Conservation (phyloP, 129 eudicot genomes). For the carrot (Daucus carota) region DNA sequence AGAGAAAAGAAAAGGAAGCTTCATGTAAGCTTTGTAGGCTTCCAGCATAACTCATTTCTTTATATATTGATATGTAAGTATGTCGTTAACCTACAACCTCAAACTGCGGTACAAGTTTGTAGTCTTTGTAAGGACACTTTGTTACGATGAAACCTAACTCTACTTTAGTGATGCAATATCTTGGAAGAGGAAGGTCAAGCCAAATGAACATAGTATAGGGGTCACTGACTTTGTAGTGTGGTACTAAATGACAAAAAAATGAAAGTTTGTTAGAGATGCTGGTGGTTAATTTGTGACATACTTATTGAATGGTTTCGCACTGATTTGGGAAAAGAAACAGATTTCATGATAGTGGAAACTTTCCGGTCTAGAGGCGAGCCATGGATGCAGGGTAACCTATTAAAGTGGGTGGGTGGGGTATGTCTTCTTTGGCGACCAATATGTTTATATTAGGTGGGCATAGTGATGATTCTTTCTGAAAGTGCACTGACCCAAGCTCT, state of each 20-base stretch:
- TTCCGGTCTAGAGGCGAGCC: neutral
- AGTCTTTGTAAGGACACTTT: neutral
- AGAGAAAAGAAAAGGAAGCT: too few relatives aligned
- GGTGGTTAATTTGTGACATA: neutral
- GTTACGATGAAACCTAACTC: neutral
- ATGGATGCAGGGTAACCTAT: neutral
- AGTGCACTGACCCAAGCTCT: constrained; percentile 48
- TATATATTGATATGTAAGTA: neutral
- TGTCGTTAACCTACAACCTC: neutral
- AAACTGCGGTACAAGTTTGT: neutral
- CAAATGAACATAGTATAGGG: too few relatives aligned
- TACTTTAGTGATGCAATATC: neutral
- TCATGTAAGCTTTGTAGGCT: too few relatives aligned
- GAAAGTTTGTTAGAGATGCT: neutral
- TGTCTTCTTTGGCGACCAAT: too few relatives aligned
- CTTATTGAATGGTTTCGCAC: neutral
- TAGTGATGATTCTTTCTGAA: constrained; percentile 54
- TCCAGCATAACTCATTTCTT: neutral
- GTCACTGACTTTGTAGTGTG: neutral
- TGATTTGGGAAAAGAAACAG: too few relatives aligned
- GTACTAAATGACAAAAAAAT: neutral
- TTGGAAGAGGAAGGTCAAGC: neutral
- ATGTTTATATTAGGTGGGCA: constrained; percentile 28
- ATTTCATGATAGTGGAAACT: too few relatives aligned
- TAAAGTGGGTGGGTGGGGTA: too few relatives aligned